These are phyloP conservation scores for Capsella bursapastoris DNA, from an alignment of 345 rosid genomes.

Conservation along the genomic window DNA sequence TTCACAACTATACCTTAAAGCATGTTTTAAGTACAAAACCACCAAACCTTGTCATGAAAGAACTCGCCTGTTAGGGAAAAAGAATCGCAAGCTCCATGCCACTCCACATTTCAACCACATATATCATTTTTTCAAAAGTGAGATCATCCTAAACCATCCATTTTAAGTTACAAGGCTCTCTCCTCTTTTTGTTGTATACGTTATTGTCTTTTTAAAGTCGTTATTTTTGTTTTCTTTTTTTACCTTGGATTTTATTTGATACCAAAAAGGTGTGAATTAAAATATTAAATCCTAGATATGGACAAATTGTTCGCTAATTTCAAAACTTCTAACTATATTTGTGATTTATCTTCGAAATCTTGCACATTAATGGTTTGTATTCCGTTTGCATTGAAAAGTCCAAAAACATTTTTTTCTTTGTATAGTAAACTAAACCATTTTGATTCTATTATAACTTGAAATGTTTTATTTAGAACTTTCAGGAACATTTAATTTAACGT, in stretches of 20 bases:
- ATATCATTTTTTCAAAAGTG: not conserved
- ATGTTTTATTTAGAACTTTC: not conserved
- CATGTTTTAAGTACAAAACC: not conserved
- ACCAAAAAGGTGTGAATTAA: not conserved
- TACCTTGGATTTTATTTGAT: not conserved
- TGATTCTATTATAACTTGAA: not conserved
- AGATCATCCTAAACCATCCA: not conserved
- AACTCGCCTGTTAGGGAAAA: not conserved
- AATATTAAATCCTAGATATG: not conserved
- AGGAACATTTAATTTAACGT: not conserved
- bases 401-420: not conserved
- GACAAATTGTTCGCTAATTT: not conserved
- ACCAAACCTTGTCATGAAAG: not conserved
- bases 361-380: not conserved
- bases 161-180: not conserved
- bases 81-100: not conserved
- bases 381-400: not conserved
- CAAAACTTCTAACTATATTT: no score
- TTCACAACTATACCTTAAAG: not conserved
- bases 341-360: not conserved
- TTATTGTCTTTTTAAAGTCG: not conserved
- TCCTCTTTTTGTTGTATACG: not conserved
- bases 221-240: not conserved
- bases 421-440: not conserved
- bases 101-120: not conserved